These are phyloP conservation scores for Xylariaceae sp. DNA, from an alignment of 2,329 filamentous ascomycete species.

Conservation along the genomic window DNA sequence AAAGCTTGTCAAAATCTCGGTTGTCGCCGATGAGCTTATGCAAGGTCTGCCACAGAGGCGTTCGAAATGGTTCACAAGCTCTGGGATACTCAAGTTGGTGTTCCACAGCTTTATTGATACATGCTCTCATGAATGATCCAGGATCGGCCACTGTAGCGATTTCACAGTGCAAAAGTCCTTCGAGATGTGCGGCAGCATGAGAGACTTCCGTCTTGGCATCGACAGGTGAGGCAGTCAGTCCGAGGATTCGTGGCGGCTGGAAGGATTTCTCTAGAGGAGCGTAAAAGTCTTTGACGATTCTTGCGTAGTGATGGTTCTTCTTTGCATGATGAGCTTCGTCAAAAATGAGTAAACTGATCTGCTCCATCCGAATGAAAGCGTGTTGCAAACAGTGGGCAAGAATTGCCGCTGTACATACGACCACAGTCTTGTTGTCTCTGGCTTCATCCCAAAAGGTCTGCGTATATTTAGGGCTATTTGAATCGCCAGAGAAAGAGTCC, in stretches of 20 bases:
- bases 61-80: slow-evolving; percentile 53
- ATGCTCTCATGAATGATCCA: slow-evolving; percentile 52
- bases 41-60: slow-evolving; percentile 59
- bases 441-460: slow-evolving; percentile 49
- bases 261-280: slow-evolving; percentile 40
- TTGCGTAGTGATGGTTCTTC: slow-evolving; percentile 85
- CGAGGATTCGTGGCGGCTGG: slow-evolving; percentile 72
- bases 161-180: slow-evolving; percentile 71
- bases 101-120: slow-evolving; percentile 54
- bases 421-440: slow-evolving; percentile 65
- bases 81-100: slow-evolving; percentile 52
- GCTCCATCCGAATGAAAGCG: slow-evolving; percentile 73
- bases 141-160: slow-evolving; percentile 69
- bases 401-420: slow-evolving; percentile 91
- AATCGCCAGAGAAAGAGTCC: slow-evolving; percentile 70
- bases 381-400: slow-evolving; percentile 73
- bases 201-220: slow-evolving; percentile 74
- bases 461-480: slow-evolving; percentile 40
- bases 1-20: slow-evolving; percentile 49
- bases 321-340: slow-evolving; percentile 97
- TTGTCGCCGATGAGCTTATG: slow-evolving; percentile 40
- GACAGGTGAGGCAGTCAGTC: slow-evolving; percentile 95
- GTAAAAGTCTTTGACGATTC: slow-evolving; percentile 88
- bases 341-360: slow-evolving; percentile 88
- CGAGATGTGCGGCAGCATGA: slow-evolving; percentile 68